These are phyloP conservation scores for Pleurotus pulmonarius DNA, from an alignment of 768 basidiomycete species.

Conservation along the genomic window DNA sequence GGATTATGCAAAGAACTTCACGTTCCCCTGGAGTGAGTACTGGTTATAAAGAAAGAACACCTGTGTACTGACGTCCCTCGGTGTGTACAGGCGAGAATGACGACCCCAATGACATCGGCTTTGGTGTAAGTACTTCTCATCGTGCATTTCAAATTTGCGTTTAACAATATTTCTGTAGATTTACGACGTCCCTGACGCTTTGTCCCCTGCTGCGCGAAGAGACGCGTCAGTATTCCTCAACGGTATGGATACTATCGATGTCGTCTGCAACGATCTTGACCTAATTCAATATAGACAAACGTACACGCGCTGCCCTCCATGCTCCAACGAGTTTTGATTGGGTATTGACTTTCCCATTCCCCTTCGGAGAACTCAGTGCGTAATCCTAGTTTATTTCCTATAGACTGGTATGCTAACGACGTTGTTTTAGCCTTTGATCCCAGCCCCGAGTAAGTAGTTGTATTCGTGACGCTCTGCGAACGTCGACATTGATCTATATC, in stretches of 20 bases:
- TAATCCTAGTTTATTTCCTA: neutral
- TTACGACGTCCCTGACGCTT: conserved; percentile 55
- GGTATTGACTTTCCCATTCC: conserved; percentile 31
- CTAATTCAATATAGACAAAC: conserved; percentile 35
- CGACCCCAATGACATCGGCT: conserved; percentile 11
- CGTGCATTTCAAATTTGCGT: neutral
- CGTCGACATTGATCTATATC: neutral
- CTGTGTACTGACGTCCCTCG: neutral
- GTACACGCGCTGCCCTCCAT: conserved; percentile 58
- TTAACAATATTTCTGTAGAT: conserved; percentile 23
- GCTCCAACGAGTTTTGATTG: conserved; percentile 60
- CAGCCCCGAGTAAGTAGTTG: conserved; percentile 30
- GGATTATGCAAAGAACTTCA: conserved; percentile 72
- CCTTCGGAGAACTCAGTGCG: conserved; percentile 27
- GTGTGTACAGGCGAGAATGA: conserved; percentile 1
- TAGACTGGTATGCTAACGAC: neutral
- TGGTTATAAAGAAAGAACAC: neutral
- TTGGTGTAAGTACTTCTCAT: conserved; percentile 28
- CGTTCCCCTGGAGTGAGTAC: conserved; percentile 51
- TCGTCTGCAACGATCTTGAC: neutral
- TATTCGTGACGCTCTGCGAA: neutral
- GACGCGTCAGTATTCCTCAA: conserved; percentile 62
- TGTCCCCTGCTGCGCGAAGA: conserved; percentile 44
- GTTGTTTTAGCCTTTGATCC: neutral
- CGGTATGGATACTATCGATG: conserved; percentile 31